Percentiles rank a stretch among this genome's conserved stretches.
phyloP scores from a whole-genome alignment of 257 asterid species.

The Solanum sejunctum region DNA sequence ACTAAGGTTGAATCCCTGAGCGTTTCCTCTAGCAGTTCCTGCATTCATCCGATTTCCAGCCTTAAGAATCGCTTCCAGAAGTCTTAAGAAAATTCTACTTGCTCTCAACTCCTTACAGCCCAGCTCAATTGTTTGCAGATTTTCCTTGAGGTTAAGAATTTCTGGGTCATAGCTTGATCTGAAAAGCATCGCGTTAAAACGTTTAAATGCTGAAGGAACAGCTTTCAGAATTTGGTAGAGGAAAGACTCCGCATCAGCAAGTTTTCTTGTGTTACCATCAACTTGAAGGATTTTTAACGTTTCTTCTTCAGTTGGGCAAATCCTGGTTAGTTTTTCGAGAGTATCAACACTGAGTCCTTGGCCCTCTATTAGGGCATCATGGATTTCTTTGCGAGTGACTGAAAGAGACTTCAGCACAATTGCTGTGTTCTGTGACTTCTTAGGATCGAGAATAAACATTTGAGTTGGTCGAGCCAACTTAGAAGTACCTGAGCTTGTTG shows the following conservation, averaged over 20 bases:
- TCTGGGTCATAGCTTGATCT: slow-evolving; percentile 54
- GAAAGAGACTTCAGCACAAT: slow-evolving; percentile 61
- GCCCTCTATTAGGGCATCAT: slow-evolving; percentile 53
- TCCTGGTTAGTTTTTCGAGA: slow-evolving; percentile 63
- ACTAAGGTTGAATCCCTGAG: slow-evolving; percentile 62
- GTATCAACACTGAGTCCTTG: slow-evolving; percentile 48
- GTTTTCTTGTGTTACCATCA: slow-evolving; percentile 41
- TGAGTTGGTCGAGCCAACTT: slow-evolving; percentile 27
- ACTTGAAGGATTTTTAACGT: slow-evolving; percentile 42
- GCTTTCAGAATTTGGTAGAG: slow-evolving; percentile 56
- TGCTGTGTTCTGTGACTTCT: slow-evolving; percentile 74
- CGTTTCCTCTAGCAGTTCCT: slow-evolving; percentile 75
- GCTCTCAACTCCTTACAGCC: slow-evolving; percentile 59
- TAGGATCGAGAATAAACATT: slow-evolving; percentile 55
- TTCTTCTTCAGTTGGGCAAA: slow-evolving; percentile 68
- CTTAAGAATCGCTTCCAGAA: slow-evolving; percentile 76
- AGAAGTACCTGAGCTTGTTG: slow-evolving; percentile 12
- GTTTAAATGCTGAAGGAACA: slow-evolving; percentile 58
- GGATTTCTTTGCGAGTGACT: slow-evolving; percentile 48
- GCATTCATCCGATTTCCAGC: slow-evolving; percentile 84
- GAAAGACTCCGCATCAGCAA: slow-evolving; percentile 83
- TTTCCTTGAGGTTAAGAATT: slow-evolving; percentile 52
- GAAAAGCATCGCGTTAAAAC: slow-evolving; percentile 65
- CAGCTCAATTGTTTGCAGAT: slow-evolving; percentile 46
- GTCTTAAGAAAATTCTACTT: slow-evolving; percentile 52